Conservation (phyloP, 345 rosid species). For the Heritiera littoralis region DNA sequence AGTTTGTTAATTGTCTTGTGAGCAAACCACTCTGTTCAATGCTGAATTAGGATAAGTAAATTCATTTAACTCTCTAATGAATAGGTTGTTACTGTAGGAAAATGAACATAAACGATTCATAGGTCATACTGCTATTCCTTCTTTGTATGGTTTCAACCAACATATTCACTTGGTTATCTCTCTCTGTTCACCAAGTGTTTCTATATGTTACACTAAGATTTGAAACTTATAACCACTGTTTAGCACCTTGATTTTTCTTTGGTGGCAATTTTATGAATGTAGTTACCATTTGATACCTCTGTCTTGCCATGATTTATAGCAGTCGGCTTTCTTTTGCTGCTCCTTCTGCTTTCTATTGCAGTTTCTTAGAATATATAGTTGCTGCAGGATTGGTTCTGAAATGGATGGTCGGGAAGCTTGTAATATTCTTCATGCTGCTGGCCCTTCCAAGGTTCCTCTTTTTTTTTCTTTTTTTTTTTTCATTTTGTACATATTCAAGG, state of each 20-base stretch:
- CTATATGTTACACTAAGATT: not conserved
- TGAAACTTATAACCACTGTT: not conserved
- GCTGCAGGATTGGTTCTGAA: conserved; percentile 72
- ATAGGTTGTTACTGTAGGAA: not conserved
- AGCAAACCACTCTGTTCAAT: not conserved
- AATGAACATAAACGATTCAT: not conserved
- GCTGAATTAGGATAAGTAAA: not conserved
- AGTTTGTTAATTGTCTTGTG: not conserved
- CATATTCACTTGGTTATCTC: not conserved
- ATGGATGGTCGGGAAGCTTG: conserved; percentile 90
- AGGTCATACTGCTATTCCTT: not conserved
- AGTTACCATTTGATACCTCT: not conserved
- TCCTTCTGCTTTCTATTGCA: conserved; percentile 3
- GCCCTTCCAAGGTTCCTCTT: conserved; percentile 77
- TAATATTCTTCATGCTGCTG: conserved; percentile 86
- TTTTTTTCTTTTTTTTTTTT: not conserved
- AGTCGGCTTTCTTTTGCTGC: not conserved
- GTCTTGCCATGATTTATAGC: not conserved
- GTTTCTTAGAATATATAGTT: conserved; percentile 28
- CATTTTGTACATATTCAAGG: conserved; percentile 1
- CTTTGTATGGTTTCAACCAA: not conserved
- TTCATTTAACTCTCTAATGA: not conserved
- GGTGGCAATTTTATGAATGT: conserved; percentile 1
- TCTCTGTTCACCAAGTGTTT: not conserved
- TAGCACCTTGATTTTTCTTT: not conserved